Evolutionary conservation across 129 eudicot genomes (phyloP).

Genomic region (Tagetes patula): DNA sequence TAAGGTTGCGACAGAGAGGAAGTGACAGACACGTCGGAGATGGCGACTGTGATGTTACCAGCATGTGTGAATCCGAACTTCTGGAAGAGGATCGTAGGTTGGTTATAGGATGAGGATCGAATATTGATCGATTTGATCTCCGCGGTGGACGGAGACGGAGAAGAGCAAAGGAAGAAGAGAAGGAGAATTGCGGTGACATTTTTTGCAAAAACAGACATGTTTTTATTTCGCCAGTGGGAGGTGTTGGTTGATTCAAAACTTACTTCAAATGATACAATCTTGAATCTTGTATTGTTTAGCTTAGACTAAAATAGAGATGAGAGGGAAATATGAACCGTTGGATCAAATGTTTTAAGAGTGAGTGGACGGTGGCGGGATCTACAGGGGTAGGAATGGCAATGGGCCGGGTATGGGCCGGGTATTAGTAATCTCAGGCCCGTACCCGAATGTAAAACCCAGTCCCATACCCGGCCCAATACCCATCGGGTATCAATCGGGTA

Average conservation of each 20-base stretch:
- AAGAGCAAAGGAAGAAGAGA: conserved; percentile 27
- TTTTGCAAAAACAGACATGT: not conserved
- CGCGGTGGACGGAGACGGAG: conserved; percentile 32
- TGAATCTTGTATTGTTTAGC: not conserved
- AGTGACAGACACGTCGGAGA: conserved; percentile 45
- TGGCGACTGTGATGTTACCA: conserved; percentile 39
- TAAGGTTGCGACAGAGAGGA: conserved; percentile 26
- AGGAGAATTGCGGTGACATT: not conserved
- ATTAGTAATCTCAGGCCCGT: no score
- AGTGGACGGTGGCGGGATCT: no score
- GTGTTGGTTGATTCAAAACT: not conserved
- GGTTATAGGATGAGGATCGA: conserved; percentile 35
- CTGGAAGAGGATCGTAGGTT: conserved; percentile 50
- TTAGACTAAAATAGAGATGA: not conserved
- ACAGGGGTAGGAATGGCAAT: no score
- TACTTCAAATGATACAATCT: not conserved
- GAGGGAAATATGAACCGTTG: not conserved
- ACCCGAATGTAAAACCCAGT: no score
- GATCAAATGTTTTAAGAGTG: no score
- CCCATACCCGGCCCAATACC: no score
- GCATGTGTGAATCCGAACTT: conserved; percentile 50
- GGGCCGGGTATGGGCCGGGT: no score
- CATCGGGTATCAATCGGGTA: no score
- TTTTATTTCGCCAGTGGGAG: not conserved
- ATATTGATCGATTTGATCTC: conserved; percentile 43